Base-by-base conservation (phyloP, 352 stramenopile genomes). In the Elongisporangium undulatum region DNA sequence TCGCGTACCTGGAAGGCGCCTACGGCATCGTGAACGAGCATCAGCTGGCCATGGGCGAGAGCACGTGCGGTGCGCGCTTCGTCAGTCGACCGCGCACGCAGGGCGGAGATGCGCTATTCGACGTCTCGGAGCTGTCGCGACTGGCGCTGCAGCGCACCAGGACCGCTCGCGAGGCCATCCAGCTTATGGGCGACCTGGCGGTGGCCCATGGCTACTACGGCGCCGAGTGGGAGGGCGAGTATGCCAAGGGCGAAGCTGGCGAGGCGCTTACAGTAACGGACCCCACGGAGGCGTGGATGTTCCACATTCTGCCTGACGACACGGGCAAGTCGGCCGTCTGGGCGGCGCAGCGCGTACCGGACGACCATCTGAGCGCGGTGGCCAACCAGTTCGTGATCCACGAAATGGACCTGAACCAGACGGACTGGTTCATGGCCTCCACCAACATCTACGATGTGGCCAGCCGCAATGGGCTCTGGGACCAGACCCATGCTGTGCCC, bases 351-450 rank as follows among this genome's bases (percentile, higher is more conserved):
- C 87, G 89, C 29, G 80, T 98, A 1, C 87, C 86, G 0, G 85
- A 96, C 45, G 77, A 91, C 62, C 80, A 97, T 62, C 77, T 95
- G 19, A 77, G 72, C 21, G 85, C 71, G 12, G 85, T 98, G 3
- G 92, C 92, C 10, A 98, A 98, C 69, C 86, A 97, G 72, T 98
- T 98, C 72, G 81, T 98, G 20, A 97, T 98, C 68, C 88, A 90
- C 49, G 67, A 96, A 56, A 58, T 98, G 20, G 68, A 95, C 62
- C 59, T 90, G 39, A 82, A 64, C 49, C 68, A 97, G 53, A 64
- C 82, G 4, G 74, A 89, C 15, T 80, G 87, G 57, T 98, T 97
- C 55, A 71, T 98, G 48, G 94, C 89, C 19, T 97, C 88, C 16
- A 58, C 74, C 9, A 98, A 97, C 61, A 56, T 98, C 7, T 83